Conservation (phyloP, 2,329 filamentous ascomycete species). For the Fusarium xyrophilum region DNA sequence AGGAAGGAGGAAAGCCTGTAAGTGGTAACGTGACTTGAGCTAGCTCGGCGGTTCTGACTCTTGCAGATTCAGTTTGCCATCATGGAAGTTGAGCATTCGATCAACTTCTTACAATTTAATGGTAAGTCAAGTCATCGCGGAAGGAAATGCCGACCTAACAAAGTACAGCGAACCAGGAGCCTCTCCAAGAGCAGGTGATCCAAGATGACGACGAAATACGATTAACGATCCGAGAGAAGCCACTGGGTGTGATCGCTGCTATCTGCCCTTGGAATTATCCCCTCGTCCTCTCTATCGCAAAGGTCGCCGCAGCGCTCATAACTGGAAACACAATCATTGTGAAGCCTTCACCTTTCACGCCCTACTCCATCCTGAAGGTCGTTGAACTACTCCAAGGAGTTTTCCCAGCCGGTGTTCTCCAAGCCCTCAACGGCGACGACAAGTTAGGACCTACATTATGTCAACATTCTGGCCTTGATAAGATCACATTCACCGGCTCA, state of each 20-base stretch:
- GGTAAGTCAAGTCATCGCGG: neutral
- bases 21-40: rapidly evolving
- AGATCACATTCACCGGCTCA: slow-evolving; percentile 70
- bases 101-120: slow-evolving; percentile 2
- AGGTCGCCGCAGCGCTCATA: slow-evolving; percentile 62
- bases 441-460: slow-evolving; percentile 64
- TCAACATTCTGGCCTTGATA: slow-evolving; percentile 62
- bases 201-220: neutral
- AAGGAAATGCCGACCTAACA: neutral
- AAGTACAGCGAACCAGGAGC: neutral
- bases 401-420: slow-evolving; percentile 67
- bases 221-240: slow-evolving; percentile 19
- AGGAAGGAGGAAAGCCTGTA: slow-evolving; percentile 1
- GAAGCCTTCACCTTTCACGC: slow-evolving; percentile 65
- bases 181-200: neutral
- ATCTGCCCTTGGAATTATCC: slow-evolving; percentile 65
- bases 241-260: slow-evolving; percentile 52
- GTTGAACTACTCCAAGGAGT: slow-evolving; percentile 62
- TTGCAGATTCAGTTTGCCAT: neutral
- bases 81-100: neutral
- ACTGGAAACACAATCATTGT: slow-evolving; percentile 63
- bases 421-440: slow-evolving; percentile 66
- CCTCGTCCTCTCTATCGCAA: slow-evolving; percentile 56
- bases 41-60: neutral
- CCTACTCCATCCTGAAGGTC: slow-evolving; percentile 64